Evolutionary conservation across 2,329 filamentous ascomycete genomes (phyloP), one percentile per base, ranked within the genome.

Genomic region (Capronia epimyces): DNA sequence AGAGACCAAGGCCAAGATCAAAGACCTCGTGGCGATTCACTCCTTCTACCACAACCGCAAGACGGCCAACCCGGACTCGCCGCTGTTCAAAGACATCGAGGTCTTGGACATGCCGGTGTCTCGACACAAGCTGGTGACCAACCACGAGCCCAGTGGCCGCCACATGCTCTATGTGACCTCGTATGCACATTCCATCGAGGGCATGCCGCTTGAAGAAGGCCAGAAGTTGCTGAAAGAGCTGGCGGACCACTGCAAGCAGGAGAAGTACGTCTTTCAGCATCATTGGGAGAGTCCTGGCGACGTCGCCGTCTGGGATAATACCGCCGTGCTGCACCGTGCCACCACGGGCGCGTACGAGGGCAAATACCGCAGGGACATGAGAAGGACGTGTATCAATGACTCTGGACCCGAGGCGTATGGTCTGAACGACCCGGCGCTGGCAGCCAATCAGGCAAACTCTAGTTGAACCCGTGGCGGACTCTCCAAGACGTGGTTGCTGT

Each of bases 241-340:
- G 29, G 55, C 74, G 34, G 60, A 60, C 1, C 76, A 79, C 60
- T 71, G 68, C 1, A 73, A 69, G 3, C 71, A 75, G 64, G 63
- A 68, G 1, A 74, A 75, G 59, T 76, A 77, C 57, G 63, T 69
- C 0, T 52, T 73, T 10, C 68, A 65, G 3, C 67, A 79, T 3
- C 62, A 66, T 31, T 82, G 78, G 78, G 56, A 72, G 20, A 59
- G 71, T 3, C 59, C 65, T 0, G 70, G 74, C 0, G 79, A 82
- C 59, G 45, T 82, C 53, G 63, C 81, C 18, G 70, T 79, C 20
- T 82, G 80, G 79, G 79, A 83, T 58, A 82, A 82, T 60, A 74
- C 74, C 0, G 72, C 69, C 45, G 73, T 76, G 9, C 69, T 81
- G 68, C 79, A 82, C 63, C 64, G 77, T 2, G 75, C 76, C 0